Base-by-base conservation (phyloP, 768 basidiomycete genomes). In the Gloeopeniophorella convolvens region DNA sequence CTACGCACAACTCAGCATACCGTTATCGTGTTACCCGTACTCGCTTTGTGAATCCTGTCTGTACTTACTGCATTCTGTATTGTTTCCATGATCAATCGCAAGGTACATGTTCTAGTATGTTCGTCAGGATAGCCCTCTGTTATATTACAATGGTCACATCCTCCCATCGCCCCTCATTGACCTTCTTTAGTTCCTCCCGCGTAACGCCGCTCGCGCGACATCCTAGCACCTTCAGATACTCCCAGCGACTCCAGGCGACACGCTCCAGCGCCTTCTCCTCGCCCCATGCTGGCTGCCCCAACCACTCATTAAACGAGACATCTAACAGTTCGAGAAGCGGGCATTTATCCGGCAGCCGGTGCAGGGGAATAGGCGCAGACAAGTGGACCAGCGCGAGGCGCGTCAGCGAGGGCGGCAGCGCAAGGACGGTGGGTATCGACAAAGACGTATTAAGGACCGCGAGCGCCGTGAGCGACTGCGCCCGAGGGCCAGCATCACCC, bases 91-190 rank as follows among this genome's bases (percentile, higher is more conserved):
- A 13, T 20, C 37, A 32, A 23, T 33, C 21, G 21, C 33, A n/a
- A 3, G 16, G 50, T 52, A n/a, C n/a, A n/a, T n/a, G n/a, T n/a
- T n/a, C n/a, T n/a, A n/a, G n/a, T n/a, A n/a, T n/a, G n/a, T n/a
- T n/a, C n/a, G n/a, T 49, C 21, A 30, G 42, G 31, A 15, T 20
- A 34, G 53, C 65, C 13, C 24, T 16, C 24, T 24, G 21, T 31
- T 55, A 76, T 49, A 63, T 67, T 51, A 83, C 59, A 54, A 83
- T 60, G 35, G 63, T 65, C 28, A 89, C 69, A 59, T 83, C 83
- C 51, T 77, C 76, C 83, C 84, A 85, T 53, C 82, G 74, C 0
- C 77, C 75, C 59, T 70, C 66, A 57, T 86, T 85, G 33, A 88
- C 60, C 46, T 66, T 72, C 31, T 48, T 55, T 18, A 74, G 45